Percentiles rank a stretch among this genome's conserved stretches.
These are phyloP conservation scores for Aspergillus sp. DNA, from an alignment of 2,329 filamentous ascomycete species.

Conservation along the genomic window DNA sequence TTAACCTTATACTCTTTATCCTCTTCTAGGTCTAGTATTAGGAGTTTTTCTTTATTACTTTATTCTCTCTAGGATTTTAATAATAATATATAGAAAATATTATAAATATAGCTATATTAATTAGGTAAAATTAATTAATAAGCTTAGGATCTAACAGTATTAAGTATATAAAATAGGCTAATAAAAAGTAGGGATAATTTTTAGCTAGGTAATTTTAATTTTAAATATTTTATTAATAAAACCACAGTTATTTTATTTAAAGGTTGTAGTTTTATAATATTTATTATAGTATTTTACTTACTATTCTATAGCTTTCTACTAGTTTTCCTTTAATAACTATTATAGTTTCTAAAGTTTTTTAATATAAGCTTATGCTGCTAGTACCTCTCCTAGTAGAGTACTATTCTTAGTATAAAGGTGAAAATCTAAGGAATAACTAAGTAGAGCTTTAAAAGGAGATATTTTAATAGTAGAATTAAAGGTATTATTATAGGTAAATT, in stretches of 20 bases:
- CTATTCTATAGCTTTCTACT: background rate
- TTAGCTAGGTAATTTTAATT: background rate
- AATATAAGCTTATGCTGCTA: background rate
- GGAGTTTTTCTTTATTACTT: background rate
- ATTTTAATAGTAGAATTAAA: background rate
- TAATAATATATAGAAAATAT: background rate
- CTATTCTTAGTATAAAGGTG: background rate
- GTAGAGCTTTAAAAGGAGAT: background rate
- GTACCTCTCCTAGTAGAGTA: background rate
- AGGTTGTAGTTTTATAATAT: background rate
- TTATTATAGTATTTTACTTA: too few relatives aligned
- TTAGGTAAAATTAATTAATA: background rate
- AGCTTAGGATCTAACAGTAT: background rate
- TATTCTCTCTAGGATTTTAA: background rate
- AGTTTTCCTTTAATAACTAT: background rate
- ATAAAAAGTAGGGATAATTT: background rate
- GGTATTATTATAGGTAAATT: background rate
- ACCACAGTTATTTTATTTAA: background rate
- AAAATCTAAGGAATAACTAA: background rate
- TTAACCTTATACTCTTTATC: background rate
- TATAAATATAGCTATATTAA: constrained; percentile 1
- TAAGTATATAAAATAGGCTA: background rate
- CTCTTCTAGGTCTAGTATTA: constrained; percentile 1
- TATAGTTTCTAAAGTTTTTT: background rate
- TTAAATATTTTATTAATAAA: background rate